Base-by-base conservation (phyloP, 1,284 basidiomycete genomes). In the Apiotrichum sp. region DNA sequence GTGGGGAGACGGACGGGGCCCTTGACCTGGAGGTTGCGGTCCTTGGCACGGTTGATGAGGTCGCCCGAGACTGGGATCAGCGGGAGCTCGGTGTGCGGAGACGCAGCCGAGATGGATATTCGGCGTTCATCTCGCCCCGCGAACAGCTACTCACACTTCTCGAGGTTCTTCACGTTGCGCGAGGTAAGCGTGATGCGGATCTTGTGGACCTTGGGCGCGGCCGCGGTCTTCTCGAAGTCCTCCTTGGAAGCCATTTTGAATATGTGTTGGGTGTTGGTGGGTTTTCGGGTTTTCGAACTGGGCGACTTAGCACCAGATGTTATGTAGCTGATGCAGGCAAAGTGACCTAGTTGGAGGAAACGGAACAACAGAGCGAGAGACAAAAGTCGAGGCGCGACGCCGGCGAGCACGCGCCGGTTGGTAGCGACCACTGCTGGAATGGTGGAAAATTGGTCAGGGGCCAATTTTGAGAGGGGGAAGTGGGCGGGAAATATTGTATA, bases 11-110 rank as follows among this genome's bases (percentile, higher is more conserved):
- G 89, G 71, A 99, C 93, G 66, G 96, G 96, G 65, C 96, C 96
- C 83, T 97, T 98, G 79, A 98, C 95, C 65, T 89, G 90, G 75
- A 99, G 90, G 79, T 98, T 90, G 83, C 96, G 95, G 85, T 98
- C 96, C 84, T 98, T 98, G 70, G 96, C 95, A 65, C 96, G 87
- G 84, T 93, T 92, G 80, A 99, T 89, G 75, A 99, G 84, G 80
- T 98, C 96, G 63, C 80, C 80, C 69, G 90, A 97, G 85, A 98
- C 95, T 93, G 65, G 7, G 4, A 22, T 22, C 22, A 22, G 22
- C 22, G 22, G 22, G 22, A 22, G 22, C 22, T 22, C 22, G 22
- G 22, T 22, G 22, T 22, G 22, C 22, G 22, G 22, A 22, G 22
- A 22, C 22, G 22, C 22, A 22, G 22, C 22, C 22, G 22, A 22